Base-by-base conservation (phyloP, 179 eudicot genomes). In the Drosera spatulata region DNA sequence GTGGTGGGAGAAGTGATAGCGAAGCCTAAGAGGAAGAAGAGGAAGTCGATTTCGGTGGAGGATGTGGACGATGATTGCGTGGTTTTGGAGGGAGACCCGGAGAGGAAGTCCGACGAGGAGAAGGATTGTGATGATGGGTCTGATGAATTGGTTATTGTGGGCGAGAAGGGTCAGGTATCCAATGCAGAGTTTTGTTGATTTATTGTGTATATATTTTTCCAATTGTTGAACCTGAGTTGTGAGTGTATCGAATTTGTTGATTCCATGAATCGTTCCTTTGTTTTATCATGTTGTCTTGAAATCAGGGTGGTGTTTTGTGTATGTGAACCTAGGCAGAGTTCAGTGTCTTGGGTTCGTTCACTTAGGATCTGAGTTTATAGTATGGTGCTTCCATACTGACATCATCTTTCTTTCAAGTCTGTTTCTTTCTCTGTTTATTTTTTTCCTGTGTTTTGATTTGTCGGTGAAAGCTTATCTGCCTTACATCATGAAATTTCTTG, bases 131-230 rank as follows among this genome's bases (percentile, higher is more conserved):
- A 55, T 41, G 74, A 41, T 63, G 96, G 79, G 39, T 62, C 74
- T 1, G 91, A 80, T 63, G 98, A 88, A 55, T 61, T 91, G 71
- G 59, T 78, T 33, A 71, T 91, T 50, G 82, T 88, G 10, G 74
- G 83, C 8, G 85, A 82, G 68, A 88, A 75, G 71, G 98, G 98
- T 53, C 89, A 84, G 96, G 98, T 91, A 75, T 46, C 59, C 53
- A 3, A 12, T 61, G 4, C 13, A 41, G 33, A 33, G 15, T 4
- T 50, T 46, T 48, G 48, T 48, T 38, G 33, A 22, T 22, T 22
- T 22, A 22, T 22, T 22, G 33, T 22, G 33, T 22, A 22, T 1
- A 22, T 22, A 22, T 22, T 22, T 22, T 22, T 22, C 33, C 33
- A 22, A 22, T 22, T 22, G 33, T 22, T 22, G 33, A 22, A 22